Conservation (phyloP, 768 basidiomycete species). For the Mycena albidolilacea region DNA sequence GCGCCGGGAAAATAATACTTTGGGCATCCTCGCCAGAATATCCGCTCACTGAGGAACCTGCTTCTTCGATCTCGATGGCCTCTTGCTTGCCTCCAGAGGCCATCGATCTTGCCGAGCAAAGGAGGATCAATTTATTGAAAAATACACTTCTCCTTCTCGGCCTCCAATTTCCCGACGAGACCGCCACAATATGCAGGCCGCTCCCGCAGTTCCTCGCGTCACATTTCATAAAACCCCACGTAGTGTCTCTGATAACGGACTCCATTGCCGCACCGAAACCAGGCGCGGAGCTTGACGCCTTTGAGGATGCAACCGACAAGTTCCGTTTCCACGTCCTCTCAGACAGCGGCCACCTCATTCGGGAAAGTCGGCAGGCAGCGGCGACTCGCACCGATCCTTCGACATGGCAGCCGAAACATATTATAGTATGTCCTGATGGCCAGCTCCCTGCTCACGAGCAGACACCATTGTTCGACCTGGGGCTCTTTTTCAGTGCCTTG, state of each 20-base stretch:
- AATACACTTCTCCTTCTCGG: slow-evolving; percentile 53
- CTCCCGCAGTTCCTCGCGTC: slow-evolving; percentile 76
- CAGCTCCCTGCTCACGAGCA: slow-evolving; percentile 63
- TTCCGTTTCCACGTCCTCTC: slow-evolving; percentile 69
- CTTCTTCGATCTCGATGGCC: slow-evolving; percentile 42
- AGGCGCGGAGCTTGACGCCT: slow-evolving; percentile 50
- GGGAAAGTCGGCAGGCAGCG: slow-evolving; percentile 39
- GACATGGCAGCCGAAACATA: slow-evolving; percentile 64
- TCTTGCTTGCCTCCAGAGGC: slow-evolving; percentile 36
- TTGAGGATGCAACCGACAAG: slow-evolving; percentile 80
- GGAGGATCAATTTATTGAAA: slow-evolving; percentile 48
- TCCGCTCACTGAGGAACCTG: slow-evolving; percentile 59
- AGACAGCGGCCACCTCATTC: slow-evolving; percentile 50
- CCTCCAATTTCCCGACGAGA: slow-evolving; percentile 58
- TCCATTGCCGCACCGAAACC: slow-evolving; percentile 51
- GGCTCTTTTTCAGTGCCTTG: slow-evolving; percentile 71
- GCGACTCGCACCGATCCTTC: slow-evolving; percentile 47
- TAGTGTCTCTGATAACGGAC: slow-evolving; percentile 58
- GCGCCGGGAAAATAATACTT: slow-evolving; percentile 65
- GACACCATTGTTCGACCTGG: slow-evolving; percentile 83
- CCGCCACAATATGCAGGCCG: slow-evolving; percentile 53
- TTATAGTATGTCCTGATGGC: slow-evolving; percentile 67
- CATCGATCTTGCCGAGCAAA: slow-evolving; percentile 41
- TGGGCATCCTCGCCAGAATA: slow-evolving; percentile 75
- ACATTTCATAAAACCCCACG: slow-evolving; percentile 55